These are phyloP conservation scores for Pholiota microspora DNA, from an alignment of 768 basidiomycete genomes.

Conservation along the genomic window DNA sequence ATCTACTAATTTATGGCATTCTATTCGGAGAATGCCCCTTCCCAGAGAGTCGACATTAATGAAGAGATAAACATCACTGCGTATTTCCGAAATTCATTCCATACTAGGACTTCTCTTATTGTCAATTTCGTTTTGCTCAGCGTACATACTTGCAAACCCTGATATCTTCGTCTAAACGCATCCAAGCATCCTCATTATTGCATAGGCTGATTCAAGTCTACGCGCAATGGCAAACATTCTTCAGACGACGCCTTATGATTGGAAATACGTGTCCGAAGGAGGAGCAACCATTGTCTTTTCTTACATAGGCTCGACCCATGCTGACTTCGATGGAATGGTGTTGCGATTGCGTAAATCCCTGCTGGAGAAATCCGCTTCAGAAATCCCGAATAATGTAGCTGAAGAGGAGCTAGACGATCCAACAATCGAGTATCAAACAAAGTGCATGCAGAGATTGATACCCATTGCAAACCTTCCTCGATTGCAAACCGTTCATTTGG, in stretches of 20 bases:
- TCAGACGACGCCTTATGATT: slow-evolving; percentile 48
- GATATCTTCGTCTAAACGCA: background rate
- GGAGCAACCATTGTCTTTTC: slow-evolving; percentile 88
- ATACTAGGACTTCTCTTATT: background rate
- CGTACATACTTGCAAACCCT: background rate
- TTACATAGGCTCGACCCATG: slow-evolving; percentile 57
- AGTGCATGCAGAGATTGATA: slow-evolving; percentile 65
- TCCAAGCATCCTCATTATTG: no score
- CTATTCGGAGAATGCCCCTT: background rate
- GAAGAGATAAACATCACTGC: background rate
- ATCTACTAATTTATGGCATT: background rate
- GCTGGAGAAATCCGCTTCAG: background rate
- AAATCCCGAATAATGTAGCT: background rate
- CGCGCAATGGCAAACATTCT: slow-evolving; percentile 29
- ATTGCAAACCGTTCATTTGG: slow-evolving; percentile 48
- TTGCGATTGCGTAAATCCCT: slow-evolving; percentile 72
- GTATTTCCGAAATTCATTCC: background rate
- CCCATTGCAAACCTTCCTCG: slow-evolving; percentile 57
- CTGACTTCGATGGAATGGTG: slow-evolving; percentile 59
- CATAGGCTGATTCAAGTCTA: no score
- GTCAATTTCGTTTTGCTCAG: background rate
- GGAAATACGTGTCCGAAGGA: slow-evolving; percentile 92
- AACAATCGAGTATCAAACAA: slow-evolving; percentile 53
- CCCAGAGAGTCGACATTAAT: background rate
- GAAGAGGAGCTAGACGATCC: slow-evolving; percentile 36